Conservation (phyloP, 345 rosid genomes). For the Raphanus sativus region DNA sequence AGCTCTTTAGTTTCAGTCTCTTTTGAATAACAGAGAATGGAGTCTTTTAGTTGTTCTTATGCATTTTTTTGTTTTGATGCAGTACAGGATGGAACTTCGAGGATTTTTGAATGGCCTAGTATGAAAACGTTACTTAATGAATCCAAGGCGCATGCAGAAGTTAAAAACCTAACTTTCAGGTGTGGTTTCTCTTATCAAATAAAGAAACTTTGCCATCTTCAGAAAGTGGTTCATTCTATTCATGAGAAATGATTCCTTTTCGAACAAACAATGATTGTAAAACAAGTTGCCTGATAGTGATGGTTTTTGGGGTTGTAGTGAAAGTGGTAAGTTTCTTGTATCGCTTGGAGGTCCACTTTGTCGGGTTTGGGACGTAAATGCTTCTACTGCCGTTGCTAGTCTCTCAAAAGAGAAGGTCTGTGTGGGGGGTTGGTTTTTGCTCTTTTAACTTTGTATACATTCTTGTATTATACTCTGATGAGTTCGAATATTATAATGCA, state of each 20-base stretch:
- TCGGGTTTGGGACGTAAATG: constrained; percentile 82
- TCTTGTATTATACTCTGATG: constrained; percentile 24
- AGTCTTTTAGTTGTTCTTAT: constrained; percentile 25
- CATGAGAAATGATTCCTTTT: background rate
- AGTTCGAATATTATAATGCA: constrained; percentile 30
- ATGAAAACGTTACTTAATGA: constrained; percentile 64
- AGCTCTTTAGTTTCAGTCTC: background rate
- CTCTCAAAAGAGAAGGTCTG: constrained; percentile 63
- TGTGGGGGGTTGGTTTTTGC: background rate
- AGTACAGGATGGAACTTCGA: constrained; percentile 87
- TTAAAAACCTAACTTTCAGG: constrained; percentile 85
- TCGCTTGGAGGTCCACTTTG: constrained; percentile 78
- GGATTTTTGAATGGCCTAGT: constrained; percentile 90
- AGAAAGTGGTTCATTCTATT: background rate
- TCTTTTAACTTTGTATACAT: background rate
- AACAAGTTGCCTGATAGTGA: constrained; percentile 31
- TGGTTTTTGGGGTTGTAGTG: constrained; percentile 47
- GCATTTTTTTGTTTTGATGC: constrained; percentile 46
- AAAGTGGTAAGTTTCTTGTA: constrained; percentile 77
- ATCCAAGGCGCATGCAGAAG: constrained; percentile 59
- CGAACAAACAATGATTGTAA: background rate
- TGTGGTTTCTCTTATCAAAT: constrained; percentile 25
- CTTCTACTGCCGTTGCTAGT: constrained; percentile 57
- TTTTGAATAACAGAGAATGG: background rate
- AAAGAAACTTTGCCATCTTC: background rate